phyloP scores from a whole-genome alignment of 345 rosid genomes.

The Camelina laxa region DNA sequence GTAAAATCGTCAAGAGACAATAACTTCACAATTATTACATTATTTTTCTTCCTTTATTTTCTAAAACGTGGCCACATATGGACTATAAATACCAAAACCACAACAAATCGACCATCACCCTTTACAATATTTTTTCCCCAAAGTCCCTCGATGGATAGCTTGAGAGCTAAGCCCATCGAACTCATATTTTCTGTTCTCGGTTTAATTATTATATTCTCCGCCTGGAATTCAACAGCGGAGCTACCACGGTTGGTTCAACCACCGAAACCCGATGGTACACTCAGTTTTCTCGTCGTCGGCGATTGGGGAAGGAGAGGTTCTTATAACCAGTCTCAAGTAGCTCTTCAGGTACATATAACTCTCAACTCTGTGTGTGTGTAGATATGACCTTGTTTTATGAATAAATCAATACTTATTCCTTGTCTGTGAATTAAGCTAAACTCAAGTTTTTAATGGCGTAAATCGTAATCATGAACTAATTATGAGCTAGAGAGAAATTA shows the following conservation, averaged over 20 bases:
- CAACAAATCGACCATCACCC: conserved; percentile 8
- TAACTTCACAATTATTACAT: background rate
- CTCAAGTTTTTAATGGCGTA: background rate
- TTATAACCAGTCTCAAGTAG: conserved; percentile 69
- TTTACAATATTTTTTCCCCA: background rate
- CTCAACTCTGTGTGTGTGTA: too few relatives aligned
- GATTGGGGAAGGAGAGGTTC: conserved; percentile 81
- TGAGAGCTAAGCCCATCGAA: conserved; percentile 31
- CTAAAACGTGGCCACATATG: conserved; percentile 16
- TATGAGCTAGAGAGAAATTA: background rate
- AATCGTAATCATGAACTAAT: too few relatives aligned
- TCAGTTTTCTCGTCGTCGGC: conserved; percentile 70
- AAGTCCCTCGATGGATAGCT: conserved; percentile 38
- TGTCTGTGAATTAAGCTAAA: background rate
- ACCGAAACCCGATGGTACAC: conserved; percentile 55
- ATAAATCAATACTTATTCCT: background rate
- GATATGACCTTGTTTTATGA: background rate
- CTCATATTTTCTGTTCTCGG: background rate
- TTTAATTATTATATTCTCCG: conserved; percentile 16
- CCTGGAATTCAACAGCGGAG: conserved; percentile 43
- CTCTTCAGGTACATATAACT: conserved; percentile 57
- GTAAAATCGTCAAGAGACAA: background rate
- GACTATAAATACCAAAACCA: conserved; percentile 30
- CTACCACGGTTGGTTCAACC: conserved; percentile 52
- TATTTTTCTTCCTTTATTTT: background rate